phyloP scores from a whole-genome alignment of 768 basidiomycete species.

The Tricholoma furcatifolium region DNA sequence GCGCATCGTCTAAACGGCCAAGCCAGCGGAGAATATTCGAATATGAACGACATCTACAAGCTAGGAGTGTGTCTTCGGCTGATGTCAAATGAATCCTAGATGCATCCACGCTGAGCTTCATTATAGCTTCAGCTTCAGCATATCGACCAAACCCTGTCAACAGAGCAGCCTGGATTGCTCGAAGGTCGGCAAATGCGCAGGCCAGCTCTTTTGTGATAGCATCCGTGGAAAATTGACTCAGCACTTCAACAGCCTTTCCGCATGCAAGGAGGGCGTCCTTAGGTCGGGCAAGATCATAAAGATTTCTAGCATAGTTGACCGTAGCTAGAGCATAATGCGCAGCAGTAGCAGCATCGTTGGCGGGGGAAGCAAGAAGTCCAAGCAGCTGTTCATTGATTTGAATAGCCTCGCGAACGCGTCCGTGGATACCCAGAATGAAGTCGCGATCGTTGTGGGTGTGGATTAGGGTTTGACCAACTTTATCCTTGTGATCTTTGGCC shows the following conservation, averaged over 20 bases:
- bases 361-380: not conserved
- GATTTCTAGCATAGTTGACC: conserved; percentile 4
- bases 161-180: not conserved
- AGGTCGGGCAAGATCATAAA: conserved; percentile 1
- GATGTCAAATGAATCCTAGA: not conserved
- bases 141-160: conserved; percentile 3
- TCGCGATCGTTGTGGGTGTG: not conserved
- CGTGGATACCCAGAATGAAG: conserved; percentile 8
- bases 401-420: conserved; percentile 7
- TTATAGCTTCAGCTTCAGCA: conserved; percentile 4
- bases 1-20: conserved; percentile 3
- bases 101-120: not conserved
- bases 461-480: not conserved
- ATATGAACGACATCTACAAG: conserved; percentile 5
- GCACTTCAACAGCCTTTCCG: conserved; percentile 4
- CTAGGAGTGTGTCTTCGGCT: conserved; percentile 3
- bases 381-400: not conserved
- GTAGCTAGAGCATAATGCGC: conserved; percentile 1
- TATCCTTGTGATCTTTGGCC: not conserved
- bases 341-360: not conserved
- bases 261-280: conserved; percentile 5
- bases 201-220: conserved; percentile 1
- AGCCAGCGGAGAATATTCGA: not conserved
- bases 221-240: not conserved
- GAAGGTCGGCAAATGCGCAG: not conserved